Evolutionary conservation across 1,139 yeast genomes (phyloP), one percentile per base, ranked within the genome.

Genomic region (Suhomyces bribrorum): DNA sequence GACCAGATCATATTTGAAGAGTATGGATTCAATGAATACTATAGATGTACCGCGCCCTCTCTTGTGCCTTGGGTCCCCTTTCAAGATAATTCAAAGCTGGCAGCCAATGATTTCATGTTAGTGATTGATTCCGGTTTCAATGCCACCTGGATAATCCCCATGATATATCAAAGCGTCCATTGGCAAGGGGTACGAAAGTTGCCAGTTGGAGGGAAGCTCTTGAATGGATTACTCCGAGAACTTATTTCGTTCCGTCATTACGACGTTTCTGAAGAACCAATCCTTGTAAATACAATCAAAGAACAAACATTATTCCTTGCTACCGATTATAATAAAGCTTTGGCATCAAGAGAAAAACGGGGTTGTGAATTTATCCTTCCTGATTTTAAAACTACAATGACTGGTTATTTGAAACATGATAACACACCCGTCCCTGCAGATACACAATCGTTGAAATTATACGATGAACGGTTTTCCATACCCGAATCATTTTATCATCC

Each of bases 1-100:
- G 98, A 92, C 59, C 96, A 90, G 62, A 85, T 92, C 1, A 77
- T 94, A 3, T 90, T 94, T 65, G 99, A 94, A 61, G 98, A 94
- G 56, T 92, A 83, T 54, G 95, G 88, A 7, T 86, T 92, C 55
- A 73, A 72, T 23, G 77, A 80, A 27, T 80, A 82, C 48, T 79
- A 79, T 43, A 58, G 90, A 32, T 75, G 84, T 42, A 68, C 71
- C 28, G 76, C 88, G 0, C 83, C 83, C 1, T 76, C 85, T 1
- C 71, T 86, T 42, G 79, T 84, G 0, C 95, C 96, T 1, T 86
- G 90, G 86, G 68, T 66, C 34, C 63, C 61, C 30, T 45, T 48
- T 27, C 43, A 50, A 26, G 56, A 54, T 16, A 30, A 29, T 3
- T 40, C 43, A 5, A 18, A 31, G 11, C 22, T 13, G 7, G 24